Evolutionary conservation across 371 early-diverging fungal genomes (phyloP), one percentile per base, ranked within the genome.

Genomic region (Mucor plumbeus): DNA sequence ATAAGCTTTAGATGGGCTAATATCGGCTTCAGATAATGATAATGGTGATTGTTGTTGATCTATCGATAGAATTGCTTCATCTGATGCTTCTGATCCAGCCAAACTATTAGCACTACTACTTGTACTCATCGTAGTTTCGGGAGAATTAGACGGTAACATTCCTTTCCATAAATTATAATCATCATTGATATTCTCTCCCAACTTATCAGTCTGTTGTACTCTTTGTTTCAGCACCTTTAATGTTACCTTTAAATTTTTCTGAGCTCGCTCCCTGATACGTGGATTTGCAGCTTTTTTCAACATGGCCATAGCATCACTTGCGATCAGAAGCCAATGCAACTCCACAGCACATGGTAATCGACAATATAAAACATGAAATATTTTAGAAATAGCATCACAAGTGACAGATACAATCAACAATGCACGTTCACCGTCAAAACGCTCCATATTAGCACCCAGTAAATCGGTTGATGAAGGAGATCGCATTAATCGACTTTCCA

Each of bases 321-420:
- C 75, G 15, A 82, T 65, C 17, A 76, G 10, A 7, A 82, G 33
- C 78, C 78, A 80, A 48, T 82, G 80, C 34, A 75, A 21, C 33
- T 82, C 83, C 0, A 82, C 44, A 2, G 64, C 56, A 40, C 83
- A 82, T 1, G 83, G 79, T 2, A 71, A 33, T 4, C 72, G 69
- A 36, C 59, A 59, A 34, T 63, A 68, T 3, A 82, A 53, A 0
- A 68, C 72, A 39, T 75, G 67, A 31, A 71, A 75, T 4, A 80
- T 71, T 34, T 76, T 76, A 7, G 80, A 63, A 17, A 80, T 58
- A 15, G 83, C 78, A 40, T 82, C 83, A 14, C 73, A 71, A 33
- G 72, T 71, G 19, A 82, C 73, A 5, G 83, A 80, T 0, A 82
- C 80, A 44, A 78, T 75, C 41, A 78, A 36, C 3, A 80, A 35